Conservation (phyloP, 257 asterid genomes). For the Ajuga chamaepitys region DNA sequence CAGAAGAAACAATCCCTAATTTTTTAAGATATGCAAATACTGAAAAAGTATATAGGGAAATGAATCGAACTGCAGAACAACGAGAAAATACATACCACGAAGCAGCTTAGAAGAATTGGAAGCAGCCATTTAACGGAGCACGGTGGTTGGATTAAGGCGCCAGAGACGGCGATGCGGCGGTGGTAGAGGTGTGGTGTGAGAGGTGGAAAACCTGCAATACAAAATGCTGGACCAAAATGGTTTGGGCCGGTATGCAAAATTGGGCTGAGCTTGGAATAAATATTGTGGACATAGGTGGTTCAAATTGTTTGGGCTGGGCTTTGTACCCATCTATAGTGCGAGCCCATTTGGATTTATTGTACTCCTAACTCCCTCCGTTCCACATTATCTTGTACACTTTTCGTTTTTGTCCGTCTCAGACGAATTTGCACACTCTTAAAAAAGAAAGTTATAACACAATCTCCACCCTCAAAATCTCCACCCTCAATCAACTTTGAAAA, state of each 20-base stretch:
- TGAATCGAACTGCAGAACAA: background rate
- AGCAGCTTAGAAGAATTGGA: conserved; percentile 33
- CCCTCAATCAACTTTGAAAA: no score
- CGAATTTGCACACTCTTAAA: no score
- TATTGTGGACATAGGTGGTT: background rate
- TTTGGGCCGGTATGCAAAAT: background rate
- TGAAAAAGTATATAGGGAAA: background rate
- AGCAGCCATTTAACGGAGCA: conserved; percentile 34
- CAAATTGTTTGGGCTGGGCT: background rate
- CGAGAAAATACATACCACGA: conserved; percentile 26
- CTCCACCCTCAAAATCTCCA: no score
- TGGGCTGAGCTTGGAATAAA: background rate
- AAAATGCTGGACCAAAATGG: background rate
- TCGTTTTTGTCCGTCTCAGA: no score
- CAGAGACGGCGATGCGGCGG: conserved; percentile 10
- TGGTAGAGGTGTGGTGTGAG: background rate
- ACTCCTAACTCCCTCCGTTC: no score
- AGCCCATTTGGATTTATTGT: no score
- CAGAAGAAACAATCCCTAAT: background rate
- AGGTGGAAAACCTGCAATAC: background rate
- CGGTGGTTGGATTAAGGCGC: conserved; percentile 2
- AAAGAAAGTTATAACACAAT: no score
- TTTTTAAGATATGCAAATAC: background rate
- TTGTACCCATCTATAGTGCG: background rate
- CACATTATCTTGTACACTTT: no score